These are phyloP conservation scores for Maudiozyma barnettii DNA, from an alignment of 805 yeast species.

Conservation along the genomic window DNA sequence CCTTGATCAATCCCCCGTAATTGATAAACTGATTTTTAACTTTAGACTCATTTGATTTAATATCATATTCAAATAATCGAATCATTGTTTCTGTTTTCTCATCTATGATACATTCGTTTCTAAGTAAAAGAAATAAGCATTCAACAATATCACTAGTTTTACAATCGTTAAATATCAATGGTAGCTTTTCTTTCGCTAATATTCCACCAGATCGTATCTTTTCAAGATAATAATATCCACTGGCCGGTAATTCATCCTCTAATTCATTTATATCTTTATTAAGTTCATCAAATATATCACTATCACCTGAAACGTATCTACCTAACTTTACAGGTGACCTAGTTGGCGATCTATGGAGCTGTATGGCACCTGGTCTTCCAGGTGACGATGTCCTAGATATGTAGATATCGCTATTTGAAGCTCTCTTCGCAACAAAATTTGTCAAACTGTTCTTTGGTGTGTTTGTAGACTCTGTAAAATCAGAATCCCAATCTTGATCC, in stretches of 20 bases:
- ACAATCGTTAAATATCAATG: conserved; percentile 7
- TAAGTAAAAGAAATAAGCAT: background rate
- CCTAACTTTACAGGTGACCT: background rate
- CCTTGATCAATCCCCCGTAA: conserved; percentile 23
- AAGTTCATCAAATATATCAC: background rate
- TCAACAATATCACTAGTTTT: conserved; percentile 9
- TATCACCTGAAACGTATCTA: background rate
- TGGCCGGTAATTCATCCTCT: background rate
- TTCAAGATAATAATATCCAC: conserved; percentile 5
- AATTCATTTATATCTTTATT: background rate
- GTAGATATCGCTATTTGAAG: background rate
- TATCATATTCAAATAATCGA: conserved; percentile 17
- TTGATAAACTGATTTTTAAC: conserved; percentile 14
- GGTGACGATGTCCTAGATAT: background rate
- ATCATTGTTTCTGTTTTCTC: background rate
- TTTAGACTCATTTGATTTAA: conserved; percentile 12
- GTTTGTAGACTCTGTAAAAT: conserved; percentile 16
- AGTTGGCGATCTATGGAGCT: background rate
- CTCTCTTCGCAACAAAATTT: background rate
- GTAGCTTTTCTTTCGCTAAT: background rate
- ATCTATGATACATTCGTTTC: background rate
- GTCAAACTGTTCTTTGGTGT: background rate
- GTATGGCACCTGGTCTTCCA: background rate
- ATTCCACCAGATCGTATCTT: conserved; percentile 1
- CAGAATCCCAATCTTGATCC: conserved; percentile 22